A percentile compares a stretch with the other conserved stretches of the same genome.
These are phyloP conservation scores for Sphaerostilbella broomeana DNA, from an alignment of 2,329 filamentous ascomycete species.

Conservation along the genomic window DNA sequence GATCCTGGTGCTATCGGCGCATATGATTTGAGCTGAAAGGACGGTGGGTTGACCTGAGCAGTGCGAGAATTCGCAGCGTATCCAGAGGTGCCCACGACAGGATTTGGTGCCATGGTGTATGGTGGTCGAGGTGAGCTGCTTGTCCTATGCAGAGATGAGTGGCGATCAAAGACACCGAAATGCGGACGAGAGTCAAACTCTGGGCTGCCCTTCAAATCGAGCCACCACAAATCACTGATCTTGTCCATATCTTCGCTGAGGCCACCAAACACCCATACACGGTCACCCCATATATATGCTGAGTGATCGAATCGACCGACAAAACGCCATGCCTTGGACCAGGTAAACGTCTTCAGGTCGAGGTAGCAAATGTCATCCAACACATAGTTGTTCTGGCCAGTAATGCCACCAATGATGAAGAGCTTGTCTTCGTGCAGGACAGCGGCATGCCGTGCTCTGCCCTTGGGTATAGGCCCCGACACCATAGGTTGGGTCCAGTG, in stretches of 20 bases:
- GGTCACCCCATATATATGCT: conserved; percentile 84
- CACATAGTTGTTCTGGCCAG: conserved; percentile 84
- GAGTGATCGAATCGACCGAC: conserved; percentile 93
- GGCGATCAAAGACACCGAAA: conserved; percentile 45
- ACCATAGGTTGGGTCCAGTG: conserved; percentile 93
- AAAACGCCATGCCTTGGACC: conserved; percentile 94
- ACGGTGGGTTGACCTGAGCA: conserved; percentile 59
- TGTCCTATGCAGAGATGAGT: conserved; percentile 33
- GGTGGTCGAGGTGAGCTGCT: conserved; percentile 45
- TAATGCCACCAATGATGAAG: conserved; percentile 93
- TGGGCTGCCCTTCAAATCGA: conserved; percentile 86
- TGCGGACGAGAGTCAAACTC: conserved; percentile 69
- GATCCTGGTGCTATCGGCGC: conserved; percentile 80
- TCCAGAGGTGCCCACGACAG: conserved; percentile 52
- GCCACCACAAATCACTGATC: conserved; percentile 92
- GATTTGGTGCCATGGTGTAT: conserved; percentile 43
- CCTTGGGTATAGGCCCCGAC: conserved; percentile 76
- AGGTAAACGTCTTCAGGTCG: conserved; percentile 94
- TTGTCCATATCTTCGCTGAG: conserved; percentile 96
- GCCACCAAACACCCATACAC: conserved; percentile 94
- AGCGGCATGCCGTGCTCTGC: conserved; percentile 85
- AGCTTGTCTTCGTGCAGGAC: conserved; percentile 94
- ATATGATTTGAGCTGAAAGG: conserved; percentile 62
- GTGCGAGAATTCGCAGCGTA: conserved; percentile 64
- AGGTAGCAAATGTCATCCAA: conserved; percentile 95